Evolutionary conservation across 2,329 filamentous ascomycete species (phyloP), one percentile per base, ranked within the genome.

Genomic region (Ascosphaera pollenicola): DNA sequence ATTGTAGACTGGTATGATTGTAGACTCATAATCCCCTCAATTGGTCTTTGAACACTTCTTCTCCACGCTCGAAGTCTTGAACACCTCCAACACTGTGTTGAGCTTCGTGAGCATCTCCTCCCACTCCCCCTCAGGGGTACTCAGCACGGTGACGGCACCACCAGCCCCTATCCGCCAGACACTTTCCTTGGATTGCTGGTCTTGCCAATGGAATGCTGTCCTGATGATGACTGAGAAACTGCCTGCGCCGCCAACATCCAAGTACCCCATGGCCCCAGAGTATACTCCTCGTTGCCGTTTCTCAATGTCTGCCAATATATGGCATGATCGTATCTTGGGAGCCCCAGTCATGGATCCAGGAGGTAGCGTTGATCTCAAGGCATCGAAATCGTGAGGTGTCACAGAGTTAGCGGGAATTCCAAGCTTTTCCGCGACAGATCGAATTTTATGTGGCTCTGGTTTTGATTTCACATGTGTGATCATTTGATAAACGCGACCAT

Each of bases 261-360:
- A 70, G 57, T 92, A 95, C 0, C 87, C 87, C 38, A 94, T 69
- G 2, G 91, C 79, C 16, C 89, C 84, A 5, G 82, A 82, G 58
- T 94, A 94, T 38, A 94, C 58, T 24, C 82, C 75, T 39, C 87
- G 65, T 41, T 61, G 58, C 3, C 63, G 54, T 15, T 57, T 59
- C 56, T 93, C 85, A 34, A 93, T 66, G 3, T 65, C 59, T 42
- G 68, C 65, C 16, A 95, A 63, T 36, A 94, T 69, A 61, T 92
- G 77, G 54, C 87, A 94, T 45, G 79, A 87, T 37, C 87, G 70
- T 58, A 87, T 85, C 64, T 95, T 95, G 0, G 87, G 89, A 1
- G 87, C 87, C 5, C 89, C 89, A 2, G 87, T 95, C 89, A 95
- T 95, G 49, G 79, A 87, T 0, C 89, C 87, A 0, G 89, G 84